Evolutionary conservation across 2,329 filamentous ascomycete genomes (phyloP).

Genomic region (Zymoseptoria pseudotritici): DNA sequence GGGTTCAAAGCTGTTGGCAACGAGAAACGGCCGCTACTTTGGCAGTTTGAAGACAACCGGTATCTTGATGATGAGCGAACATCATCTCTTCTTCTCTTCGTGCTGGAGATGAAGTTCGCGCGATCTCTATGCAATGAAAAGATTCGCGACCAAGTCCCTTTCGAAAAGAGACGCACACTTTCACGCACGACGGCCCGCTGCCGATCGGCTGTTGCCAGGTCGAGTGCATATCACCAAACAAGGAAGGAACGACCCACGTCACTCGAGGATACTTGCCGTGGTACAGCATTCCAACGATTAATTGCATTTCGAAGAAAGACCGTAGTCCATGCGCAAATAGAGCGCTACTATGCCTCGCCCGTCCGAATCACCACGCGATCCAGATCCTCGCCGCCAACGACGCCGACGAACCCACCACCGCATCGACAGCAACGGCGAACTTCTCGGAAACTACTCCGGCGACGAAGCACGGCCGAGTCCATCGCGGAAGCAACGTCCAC

Average conservation of each 20-base stretch:
- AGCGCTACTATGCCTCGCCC: not conserved
- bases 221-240: not conserved
- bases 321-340: not conserved
- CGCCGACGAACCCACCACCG: conserved; percentile 28
- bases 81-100: too few relatives aligned
- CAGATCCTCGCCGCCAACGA: conserved; percentile 24
- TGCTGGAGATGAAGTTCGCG: too few relatives aligned
- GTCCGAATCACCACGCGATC: conserved; percentile 14
- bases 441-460: conserved; percentile 15
- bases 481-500: conserved; percentile 6
- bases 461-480: conserved; percentile 7
- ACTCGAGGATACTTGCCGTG: not conserved
- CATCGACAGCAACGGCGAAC: conserved; percentile 29
- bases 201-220: not conserved
- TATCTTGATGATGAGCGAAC: too few relatives aligned
- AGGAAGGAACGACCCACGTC: not conserved
- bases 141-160: too few relatives aligned
- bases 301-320: not conserved
- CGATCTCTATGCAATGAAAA: too few relatives aligned
- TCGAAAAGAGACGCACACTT: not conserved
- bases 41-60: too few relatives aligned
- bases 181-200: too few relatives aligned
- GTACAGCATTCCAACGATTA: not conserved
- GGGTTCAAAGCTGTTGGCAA: too few relatives aligned
- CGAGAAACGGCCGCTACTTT: too few relatives aligned